These are phyloP conservation scores for Pseudomonodictys pantanalensis DNA, from an alignment of 495 filamentous ascomycete genomes.

Conservation along the genomic window DNA sequence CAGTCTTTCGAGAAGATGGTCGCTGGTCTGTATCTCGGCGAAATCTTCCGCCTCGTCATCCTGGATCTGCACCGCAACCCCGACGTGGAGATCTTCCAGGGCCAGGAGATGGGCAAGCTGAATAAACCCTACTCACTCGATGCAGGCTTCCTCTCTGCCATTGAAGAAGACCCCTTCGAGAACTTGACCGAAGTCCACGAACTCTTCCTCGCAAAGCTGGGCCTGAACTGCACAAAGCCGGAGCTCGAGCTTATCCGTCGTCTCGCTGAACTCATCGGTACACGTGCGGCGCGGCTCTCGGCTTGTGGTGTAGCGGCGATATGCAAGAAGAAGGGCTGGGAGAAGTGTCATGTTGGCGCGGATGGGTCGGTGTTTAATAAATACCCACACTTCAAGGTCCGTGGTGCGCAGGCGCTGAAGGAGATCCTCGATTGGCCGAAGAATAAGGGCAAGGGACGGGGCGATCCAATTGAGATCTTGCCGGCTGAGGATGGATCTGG, in stretches of 20 bases:
- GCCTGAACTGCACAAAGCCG: constrained; percentile 61
- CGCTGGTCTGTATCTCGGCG: constrained; percentile 90
- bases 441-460: constrained; percentile 56
- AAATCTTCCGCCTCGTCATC: constrained; percentile 88
- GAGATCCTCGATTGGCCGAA: constrained; percentile 92
- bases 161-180: constrained; percentile 94
- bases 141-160: constrained; percentile 89
- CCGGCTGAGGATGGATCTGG: constrained; percentile 91
- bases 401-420: constrained; percentile 81
- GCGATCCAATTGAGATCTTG: constrained; percentile 80
- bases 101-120: constrained; percentile 75
- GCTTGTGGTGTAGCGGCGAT: constrained; percentile 94
- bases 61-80: constrained; percentile 78
- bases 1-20: constrained; percentile 99
- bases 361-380: constrained; percentile 98
- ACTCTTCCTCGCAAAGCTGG: constrained; percentile 69
- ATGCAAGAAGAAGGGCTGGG: constrained; percentile 87
- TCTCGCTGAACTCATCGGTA: constrained; percentile 89
- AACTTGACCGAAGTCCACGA: constrained; percentile 84
- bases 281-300: constrained; percentile 86
- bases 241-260: constrained; percentile 86
- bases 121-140: constrained; percentile 83
- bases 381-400: constrained; percentile 93
- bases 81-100: constrained; percentile 73
- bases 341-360: constrained; percentile 87